A percentile compares a stretch with the other conserved stretches of the same genome.
Conservation (phyloP, 371 early-diverging fungal genomes). For the Mortierella polycephala region DNA sequence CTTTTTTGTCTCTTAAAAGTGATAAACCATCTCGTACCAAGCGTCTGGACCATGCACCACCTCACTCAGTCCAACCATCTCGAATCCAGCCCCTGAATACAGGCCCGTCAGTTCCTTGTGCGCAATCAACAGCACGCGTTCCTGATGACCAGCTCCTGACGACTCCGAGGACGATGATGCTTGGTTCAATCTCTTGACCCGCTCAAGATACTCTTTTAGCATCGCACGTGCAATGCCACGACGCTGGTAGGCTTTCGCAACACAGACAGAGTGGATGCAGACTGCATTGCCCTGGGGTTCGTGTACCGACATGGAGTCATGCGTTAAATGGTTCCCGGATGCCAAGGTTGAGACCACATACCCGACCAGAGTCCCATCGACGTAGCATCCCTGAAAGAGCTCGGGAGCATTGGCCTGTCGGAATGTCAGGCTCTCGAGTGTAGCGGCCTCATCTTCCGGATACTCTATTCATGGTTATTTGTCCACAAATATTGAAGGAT, state of each 20-base stretch:
- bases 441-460: conserved; percentile 74
- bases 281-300: conserved; percentile 71
- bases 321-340: conserved; percentile 60
- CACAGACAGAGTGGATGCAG: conserved; percentile 78
- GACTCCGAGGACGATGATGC: not conserved
- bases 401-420: conserved; percentile 66
- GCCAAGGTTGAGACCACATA: conserved; percentile 71
- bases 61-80: conserved; percentile 60
- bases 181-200: conserved; percentile 22
- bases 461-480: conserved; percentile 50
- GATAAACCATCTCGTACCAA: conserved; percentile 60
- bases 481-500: no score
- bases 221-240: conserved; percentile 67
- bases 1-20: conserved; percentile 3
- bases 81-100: conserved; percentile 74
- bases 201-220: conserved; percentile 60
- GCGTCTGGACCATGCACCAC: conserved; percentile 76
- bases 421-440: conserved; percentile 62
- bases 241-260: conserved; percentile 60
- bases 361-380: conserved; percentile 57
- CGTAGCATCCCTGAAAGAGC: conserved; percentile 69
- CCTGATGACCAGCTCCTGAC: not conserved
- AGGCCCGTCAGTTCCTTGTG: conserved; percentile 64
- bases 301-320: conserved; percentile 73
- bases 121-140: conserved; percentile 67